Evolutionary conservation across 352 stramenopile genomes (phyloP).

Genomic region (Pythium vanterpoolii): DNA sequence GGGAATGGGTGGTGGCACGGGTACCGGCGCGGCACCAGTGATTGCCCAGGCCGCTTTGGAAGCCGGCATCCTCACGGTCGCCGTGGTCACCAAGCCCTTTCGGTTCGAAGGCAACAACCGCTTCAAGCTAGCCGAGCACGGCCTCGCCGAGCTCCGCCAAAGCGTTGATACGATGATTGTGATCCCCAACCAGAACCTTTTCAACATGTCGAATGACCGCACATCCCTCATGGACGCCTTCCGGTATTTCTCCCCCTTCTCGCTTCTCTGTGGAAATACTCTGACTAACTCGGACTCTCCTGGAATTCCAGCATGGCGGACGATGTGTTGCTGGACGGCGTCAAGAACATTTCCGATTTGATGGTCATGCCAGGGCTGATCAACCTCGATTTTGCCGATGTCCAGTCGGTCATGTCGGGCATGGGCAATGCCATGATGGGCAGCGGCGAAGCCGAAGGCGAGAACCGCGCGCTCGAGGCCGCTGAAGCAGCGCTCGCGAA

Average conservation of each 20-base stretch:
- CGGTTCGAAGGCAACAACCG: constrained; percentile 83
- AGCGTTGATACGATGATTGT: constrained; percentile 88
- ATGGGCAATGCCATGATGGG: constrained; percentile 90
- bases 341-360: constrained; percentile 88
- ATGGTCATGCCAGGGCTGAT: constrained; percentile 89
- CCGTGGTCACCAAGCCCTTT: constrained; percentile 87
- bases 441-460: constrained; percentile 89
- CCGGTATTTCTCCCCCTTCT: constrained; percentile 29
- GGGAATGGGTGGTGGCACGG: constrained; percentile 81
- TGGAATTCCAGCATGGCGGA: constrained; percentile 56
- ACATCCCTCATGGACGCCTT: constrained; percentile 89
- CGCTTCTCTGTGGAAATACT: not conserved
- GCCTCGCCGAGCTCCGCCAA: constrained; percentile 73
- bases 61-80: constrained; percentile 81
- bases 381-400: constrained; percentile 86
- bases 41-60: constrained; percentile 83
- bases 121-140: constrained; percentile 73
- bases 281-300: not conserved
- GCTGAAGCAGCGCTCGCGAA: constrained; percentile 87
- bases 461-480: constrained; percentile 81
- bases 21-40: constrained; percentile 77
- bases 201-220: constrained; percentile 85
- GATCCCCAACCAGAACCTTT: constrained; percentile 88
- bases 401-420: constrained; percentile 87
- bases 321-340: constrained; percentile 80